Evolutionary conservation across 768 basidiomycete genomes (phyloP).

Genomic region (Mycena alexandri): DNA sequence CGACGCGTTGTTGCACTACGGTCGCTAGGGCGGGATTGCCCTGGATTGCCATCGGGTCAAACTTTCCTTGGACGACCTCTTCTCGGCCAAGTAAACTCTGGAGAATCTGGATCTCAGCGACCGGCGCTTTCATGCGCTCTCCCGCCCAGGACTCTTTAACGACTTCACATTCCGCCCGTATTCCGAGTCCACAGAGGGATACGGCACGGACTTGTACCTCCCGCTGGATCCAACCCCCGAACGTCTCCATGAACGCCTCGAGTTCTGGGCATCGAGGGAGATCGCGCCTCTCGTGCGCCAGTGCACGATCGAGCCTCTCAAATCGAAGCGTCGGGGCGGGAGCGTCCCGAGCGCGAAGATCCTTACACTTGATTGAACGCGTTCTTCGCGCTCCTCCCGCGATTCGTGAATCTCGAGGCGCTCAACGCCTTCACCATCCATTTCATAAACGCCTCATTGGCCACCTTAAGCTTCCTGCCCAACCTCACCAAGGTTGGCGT

Average conservation of each 20-base stretch:
- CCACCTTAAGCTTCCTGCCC: neutral
- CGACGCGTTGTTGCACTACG: too few relatives aligned
- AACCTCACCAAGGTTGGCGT: neutral
- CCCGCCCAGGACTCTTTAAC: neutral
- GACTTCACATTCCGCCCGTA: conserved; percentile 8
- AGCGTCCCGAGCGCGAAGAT: neutral
- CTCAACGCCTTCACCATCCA: neutral
- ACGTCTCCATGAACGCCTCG: conserved; percentile 1
- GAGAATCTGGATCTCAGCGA: conserved; percentile 4
- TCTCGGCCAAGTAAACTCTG: too few relatives aligned
- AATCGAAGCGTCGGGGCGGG: neutral
- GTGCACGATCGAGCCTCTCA: conserved; percentile 3
- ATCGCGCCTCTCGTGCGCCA: conserved; percentile 1
- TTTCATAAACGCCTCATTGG: neutral
- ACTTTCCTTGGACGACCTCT: too few relatives aligned
- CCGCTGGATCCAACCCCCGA: neutral
- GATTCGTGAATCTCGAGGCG: conserved; percentile 5
- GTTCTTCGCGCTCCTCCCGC: conserved; percentile 3
- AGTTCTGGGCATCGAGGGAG: conserved; percentile 13
- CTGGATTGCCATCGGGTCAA: too few relatives aligned
- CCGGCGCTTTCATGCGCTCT: conserved; percentile 5
- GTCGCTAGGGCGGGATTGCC: too few relatives aligned
- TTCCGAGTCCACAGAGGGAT: neutral
- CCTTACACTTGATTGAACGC: conserved; percentile 1
- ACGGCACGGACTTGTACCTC: neutral